phyloP scores from a whole-genome alignment of 192 early-diverging fungal genomes.

The Phycomyces nitens region DNA sequence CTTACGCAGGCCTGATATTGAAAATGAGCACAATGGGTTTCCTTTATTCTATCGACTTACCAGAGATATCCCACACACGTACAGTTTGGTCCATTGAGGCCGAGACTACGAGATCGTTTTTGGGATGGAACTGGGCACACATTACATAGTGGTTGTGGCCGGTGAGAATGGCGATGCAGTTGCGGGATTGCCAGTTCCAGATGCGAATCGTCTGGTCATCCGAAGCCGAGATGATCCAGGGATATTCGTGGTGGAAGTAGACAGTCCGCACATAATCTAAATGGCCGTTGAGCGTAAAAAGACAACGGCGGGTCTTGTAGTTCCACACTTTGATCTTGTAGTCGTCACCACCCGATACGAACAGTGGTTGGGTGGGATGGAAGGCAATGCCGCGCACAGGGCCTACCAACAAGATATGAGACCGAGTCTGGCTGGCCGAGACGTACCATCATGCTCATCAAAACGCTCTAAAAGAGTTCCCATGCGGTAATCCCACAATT shows the following conservation, averaged over 20 bases:
- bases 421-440: background rate
- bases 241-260: conserved; percentile 95
- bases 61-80: conserved; percentile 99
- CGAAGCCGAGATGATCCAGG: conserved; percentile 95
- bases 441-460: conserved; percentile 97
- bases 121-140: conserved; percentile 98
- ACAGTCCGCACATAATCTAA: conserved; percentile 97
- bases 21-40: background rate
- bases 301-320: conserved; percentile 93
- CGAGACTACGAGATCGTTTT: conserved; percentile 94
- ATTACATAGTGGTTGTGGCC: conserved; percentile 99
- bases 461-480: conserved; percentile 96
- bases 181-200: conserved; percentile 99
- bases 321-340: conserved; percentile 99
- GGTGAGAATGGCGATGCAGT: conserved; percentile 94
- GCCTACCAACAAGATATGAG: conserved; percentile 48
- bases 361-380: conserved; percentile 93
- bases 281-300: conserved; percentile 96
- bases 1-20: conserved; percentile 62
- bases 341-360: conserved; percentile 98
- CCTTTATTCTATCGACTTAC: conserved; percentile 35
- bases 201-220: conserved; percentile 99
- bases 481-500: conserved; percentile 99
- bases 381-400: conserved; percentile 96
- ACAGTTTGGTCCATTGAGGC: conserved; percentile 96